Evolutionary conservation across 352 stramenopile genomes (phyloP).

Genomic region (Pythium dissimile): DNA sequence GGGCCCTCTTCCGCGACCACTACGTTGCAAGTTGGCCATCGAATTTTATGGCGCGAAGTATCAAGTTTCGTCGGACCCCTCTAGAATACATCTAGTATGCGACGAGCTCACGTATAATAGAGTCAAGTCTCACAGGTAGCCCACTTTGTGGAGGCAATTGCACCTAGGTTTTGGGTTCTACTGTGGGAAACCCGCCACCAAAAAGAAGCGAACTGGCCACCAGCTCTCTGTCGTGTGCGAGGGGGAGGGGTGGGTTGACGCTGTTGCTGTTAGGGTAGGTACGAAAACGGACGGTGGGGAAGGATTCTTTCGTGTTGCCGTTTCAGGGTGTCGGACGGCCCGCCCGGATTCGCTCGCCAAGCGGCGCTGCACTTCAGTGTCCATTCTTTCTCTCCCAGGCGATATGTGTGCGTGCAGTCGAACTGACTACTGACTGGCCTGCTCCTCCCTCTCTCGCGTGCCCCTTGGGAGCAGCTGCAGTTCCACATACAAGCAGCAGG

Average conservation of each 20-base stretch:
- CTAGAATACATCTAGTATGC: constrained; percentile 12
- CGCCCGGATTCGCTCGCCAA: neutral
- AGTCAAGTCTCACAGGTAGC: constrained; percentile 3
- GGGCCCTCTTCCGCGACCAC: constrained; percentile 21
- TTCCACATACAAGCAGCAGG: neutral
- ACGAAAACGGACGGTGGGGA: neutral
- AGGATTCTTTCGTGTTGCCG: constrained; percentile 20
- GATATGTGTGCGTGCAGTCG: neutral
- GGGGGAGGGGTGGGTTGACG: constrained; percentile 9
- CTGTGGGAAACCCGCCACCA: neutral
- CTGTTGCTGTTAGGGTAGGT: constrained; percentile 2
- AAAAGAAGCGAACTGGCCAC: constrained; percentile 17
- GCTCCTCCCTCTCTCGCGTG: neutral
- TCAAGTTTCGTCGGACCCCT: constrained; percentile 12
- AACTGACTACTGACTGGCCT: constrained; percentile 7
- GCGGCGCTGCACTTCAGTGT: neutral
- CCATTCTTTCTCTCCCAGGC: neutral
- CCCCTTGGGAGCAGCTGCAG: neutral
- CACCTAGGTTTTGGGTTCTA: constrained; percentile 10
- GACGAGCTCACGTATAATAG: constrained; percentile 8
- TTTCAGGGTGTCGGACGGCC: constrained; percentile 4
- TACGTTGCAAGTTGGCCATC: constrained; percentile 4
- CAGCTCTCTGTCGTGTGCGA: constrained; percentile 6
- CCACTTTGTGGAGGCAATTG: neutral
- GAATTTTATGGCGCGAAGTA: constrained; percentile 23